Conservation (phyloP, 2,329 filamentous ascomycete species). For the Erysiphe pisi region DNA sequence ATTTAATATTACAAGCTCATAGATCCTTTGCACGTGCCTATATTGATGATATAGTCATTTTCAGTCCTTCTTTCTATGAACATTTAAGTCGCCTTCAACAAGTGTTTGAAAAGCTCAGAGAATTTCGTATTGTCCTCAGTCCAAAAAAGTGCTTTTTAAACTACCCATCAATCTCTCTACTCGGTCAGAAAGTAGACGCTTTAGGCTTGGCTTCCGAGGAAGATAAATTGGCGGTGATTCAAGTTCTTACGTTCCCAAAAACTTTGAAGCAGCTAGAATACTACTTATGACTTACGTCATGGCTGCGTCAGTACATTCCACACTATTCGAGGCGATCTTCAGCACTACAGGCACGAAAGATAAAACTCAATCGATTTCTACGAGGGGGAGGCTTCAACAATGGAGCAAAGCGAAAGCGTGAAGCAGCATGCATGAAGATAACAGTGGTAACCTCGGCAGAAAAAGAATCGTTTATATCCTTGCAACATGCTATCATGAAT, state of each 20-base stretch:
- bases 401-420: not conserved
- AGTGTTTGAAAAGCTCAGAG: not conserved
- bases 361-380: not conserved
- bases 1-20: not conserved
- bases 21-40: not conserved
- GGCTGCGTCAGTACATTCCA: not conserved
- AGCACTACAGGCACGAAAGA: not conserved
- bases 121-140: not conserved
- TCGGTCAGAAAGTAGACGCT: not conserved
- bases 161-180: not conserved
- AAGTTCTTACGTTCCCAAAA: not conserved
- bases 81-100: not conserved
- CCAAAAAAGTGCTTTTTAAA: constrained; percentile 11
- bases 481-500: not conserved
- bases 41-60: constrained; percentile 16
- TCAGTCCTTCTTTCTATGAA: not conserved
- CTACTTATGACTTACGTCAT: not conserved
- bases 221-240: not conserved
- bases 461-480: not conserved
- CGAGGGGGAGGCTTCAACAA: not conserved
- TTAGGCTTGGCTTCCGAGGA: not conserved
- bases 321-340: not conserved
- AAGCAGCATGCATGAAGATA: not conserved
- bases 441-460: not conserved
- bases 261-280: constrained; percentile 16